Evolutionary conservation across 768 basidiomycete genomes (phyloP).

Genomic region (Atractiella rhizophila): DNA sequence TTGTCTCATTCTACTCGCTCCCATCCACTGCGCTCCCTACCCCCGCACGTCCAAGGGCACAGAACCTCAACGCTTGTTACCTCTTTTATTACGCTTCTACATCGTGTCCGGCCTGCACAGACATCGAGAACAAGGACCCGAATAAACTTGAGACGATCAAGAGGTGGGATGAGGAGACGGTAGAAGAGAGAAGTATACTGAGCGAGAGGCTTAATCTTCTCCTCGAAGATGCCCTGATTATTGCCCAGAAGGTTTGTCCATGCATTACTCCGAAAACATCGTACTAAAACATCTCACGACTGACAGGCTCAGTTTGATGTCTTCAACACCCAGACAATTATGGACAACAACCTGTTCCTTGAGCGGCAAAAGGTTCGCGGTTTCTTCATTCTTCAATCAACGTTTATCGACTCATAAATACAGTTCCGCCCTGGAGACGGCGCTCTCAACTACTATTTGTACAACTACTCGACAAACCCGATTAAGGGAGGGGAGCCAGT

Average conservation of each 20-base stretch:
- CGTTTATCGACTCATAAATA: background rate
- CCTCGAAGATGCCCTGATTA: conserved; percentile 49
- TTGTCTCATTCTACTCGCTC: conserved; percentile 88
- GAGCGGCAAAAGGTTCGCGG: conserved; percentile 30
- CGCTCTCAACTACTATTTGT: no score
- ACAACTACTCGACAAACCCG: no score
- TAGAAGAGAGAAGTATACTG: conserved; percentile 37
- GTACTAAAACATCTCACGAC: background rate
- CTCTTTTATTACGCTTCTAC: conserved; percentile 78
- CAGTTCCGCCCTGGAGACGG: no score
- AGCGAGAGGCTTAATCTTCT: conserved; percentile 45
- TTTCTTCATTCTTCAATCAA: background rate
- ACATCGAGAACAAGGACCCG: conserved; percentile 5
- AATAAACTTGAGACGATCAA: conserved; percentile 1
- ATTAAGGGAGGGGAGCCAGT: no score
- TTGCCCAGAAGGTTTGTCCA: conserved; percentile 37
- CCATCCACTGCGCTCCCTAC: conserved; percentile 70
- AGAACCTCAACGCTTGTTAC: conserved; percentile 63
- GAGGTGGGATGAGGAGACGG: conserved; percentile 25
- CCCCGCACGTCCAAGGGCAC: conserved; percentile 17
- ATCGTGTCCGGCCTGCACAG: conserved; percentile 28
- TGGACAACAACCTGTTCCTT: conserved; percentile 72
- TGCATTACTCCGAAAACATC: background rate
- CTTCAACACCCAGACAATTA: conserved; percentile 75
- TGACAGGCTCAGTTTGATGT: conserved; percentile 65